Conservation (phyloP, 768 basidiomycete genomes). For the Hypsizygus marmoreus region DNA sequence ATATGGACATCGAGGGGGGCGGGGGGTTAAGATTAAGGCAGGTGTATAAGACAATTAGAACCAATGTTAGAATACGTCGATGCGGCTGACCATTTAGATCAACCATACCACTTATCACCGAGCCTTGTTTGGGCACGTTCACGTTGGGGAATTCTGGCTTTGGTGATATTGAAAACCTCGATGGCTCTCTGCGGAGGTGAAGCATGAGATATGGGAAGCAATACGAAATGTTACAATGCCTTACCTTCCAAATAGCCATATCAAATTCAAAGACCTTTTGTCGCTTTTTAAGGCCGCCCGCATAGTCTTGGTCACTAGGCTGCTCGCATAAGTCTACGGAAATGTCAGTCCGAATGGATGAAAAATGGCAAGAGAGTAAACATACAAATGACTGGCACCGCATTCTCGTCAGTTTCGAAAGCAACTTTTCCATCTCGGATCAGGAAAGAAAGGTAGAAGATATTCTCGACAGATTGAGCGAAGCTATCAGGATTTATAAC, state of each 20-base stretch:
- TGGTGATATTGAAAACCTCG: constrained; percentile 78
- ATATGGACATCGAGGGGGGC: too few species aligned
- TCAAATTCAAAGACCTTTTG: constrained; percentile 94
- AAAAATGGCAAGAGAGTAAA: constrained; percentile 4
- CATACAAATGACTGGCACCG: constrained; percentile 78
- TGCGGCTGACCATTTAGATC: too few species aligned
- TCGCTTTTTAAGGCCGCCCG: constrained; percentile 63
- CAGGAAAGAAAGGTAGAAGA: constrained; percentile 93
- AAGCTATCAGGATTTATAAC: constrained; percentile 90
- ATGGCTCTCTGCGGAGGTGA: constrained; percentile 81
- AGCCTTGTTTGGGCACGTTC: constrained; percentile 55
- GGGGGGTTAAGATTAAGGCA: too few species aligned
- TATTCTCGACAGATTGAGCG: constrained; percentile 93
- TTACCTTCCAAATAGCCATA: constrained; percentile 84
- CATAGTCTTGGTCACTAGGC: constrained; percentile 65
- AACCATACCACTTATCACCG: constrained; percentile 78
- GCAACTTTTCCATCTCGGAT: constrained; percentile 84
- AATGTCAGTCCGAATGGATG: neutral
- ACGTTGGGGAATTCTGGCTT: constrained; percentile 76
- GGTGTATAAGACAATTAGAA: too few species aligned
- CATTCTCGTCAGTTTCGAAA: constrained; percentile 65
- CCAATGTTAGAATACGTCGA: too few species aligned
- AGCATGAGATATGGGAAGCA: neutral
- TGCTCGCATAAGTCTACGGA: constrained; percentile 60
- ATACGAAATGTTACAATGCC: constrained; percentile 12